Conservation (phyloP, 2,329 filamentous ascomycete genomes). For the Pseudogymnoascus pannorum region DNA sequence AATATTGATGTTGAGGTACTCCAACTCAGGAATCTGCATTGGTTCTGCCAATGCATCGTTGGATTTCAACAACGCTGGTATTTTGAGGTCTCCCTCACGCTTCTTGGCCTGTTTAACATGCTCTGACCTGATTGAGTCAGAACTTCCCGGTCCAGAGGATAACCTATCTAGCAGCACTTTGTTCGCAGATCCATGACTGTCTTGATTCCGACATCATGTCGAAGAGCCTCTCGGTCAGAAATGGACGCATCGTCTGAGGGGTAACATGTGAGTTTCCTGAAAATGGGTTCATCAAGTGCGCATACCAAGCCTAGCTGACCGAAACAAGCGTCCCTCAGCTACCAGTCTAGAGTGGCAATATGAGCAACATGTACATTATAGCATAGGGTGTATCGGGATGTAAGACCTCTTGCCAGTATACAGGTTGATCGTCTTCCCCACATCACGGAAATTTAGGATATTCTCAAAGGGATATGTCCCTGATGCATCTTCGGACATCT, state of each 20-base stretch:
- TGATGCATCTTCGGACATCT: not conserved
- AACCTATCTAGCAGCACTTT: slow-evolving; percentile 41
- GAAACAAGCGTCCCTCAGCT: slow-evolving; percentile 57
- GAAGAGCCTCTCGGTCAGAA: slow-evolving; percentile 53
- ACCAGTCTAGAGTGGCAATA: slow-evolving; percentile 33
- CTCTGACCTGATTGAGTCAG: slow-evolving; percentile 50
- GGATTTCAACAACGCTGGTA: slow-evolving; percentile 38
- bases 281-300: not conserved
- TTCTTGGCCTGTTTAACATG: slow-evolving; percentile 62
- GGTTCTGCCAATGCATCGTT: slow-evolving; percentile 47
- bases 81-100: slow-evolving; percentile 40
- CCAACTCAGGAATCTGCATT: slow-evolving; percentile 54
- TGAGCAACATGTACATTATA: slow-evolving; percentile 2
- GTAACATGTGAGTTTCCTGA: not conserved
- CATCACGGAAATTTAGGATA: slow-evolving; percentile 71
- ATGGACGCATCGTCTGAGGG: slow-evolving; percentile 61
- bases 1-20: slow-evolving; percentile 62
- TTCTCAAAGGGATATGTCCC: slow-evolving; percentile 38
- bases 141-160: not conserved
- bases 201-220: slow-evolving; percentile 53
- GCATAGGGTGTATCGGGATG: not conserved
- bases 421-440: slow-evolving; percentile 59
- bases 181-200: slow-evolving; percentile 76
- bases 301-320: slow-evolving; percentile 56
- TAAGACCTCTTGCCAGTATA: slow-evolving; percentile 48